These are phyloP conservation scores for Heliosperma pusillum DNA, from an alignment of 148 eudicot species.

Conservation along the genomic window DNA sequence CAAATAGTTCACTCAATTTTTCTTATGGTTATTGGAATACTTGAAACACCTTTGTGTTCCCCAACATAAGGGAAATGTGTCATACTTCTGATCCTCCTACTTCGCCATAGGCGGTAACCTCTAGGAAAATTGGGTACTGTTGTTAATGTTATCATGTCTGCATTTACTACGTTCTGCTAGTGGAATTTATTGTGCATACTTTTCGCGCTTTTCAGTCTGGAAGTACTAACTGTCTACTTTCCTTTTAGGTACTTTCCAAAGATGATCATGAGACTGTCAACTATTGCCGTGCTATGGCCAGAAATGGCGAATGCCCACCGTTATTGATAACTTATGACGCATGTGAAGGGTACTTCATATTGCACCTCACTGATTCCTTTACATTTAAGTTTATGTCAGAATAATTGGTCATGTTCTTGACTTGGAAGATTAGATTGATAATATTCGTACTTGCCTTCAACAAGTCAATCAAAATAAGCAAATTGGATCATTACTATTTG, in stretches of 20 bases:
- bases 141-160: not conserved
- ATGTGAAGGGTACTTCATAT: conserved; percentile 62
- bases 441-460: too few relatives aligned
- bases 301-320: conserved; percentile 79
- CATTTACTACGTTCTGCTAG: not conserved
- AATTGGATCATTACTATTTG: not conserved
- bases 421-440: not conserved
- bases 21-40: not conserved
- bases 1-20: not conserved
- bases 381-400: not conserved
- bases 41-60: not conserved
- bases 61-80: not conserved
- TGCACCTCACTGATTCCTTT: conserved; percentile 5
- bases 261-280: conserved; percentile 71
- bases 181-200: not conserved
- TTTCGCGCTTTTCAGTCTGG: not conserved
- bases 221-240: conserved; percentile 12
- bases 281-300: conserved; percentile 61
- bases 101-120: too few relatives aligned
- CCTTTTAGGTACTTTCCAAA: conserved; percentile 64
- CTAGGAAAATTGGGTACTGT: not conserved
- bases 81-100: too few relatives aligned
- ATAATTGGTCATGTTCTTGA: not conserved
- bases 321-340: conserved; percentile 68
- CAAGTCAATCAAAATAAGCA: too few relatives aligned